phyloP scores from a whole-genome alignment of 2,329 filamentous ascomycete genomes.

The Zopfia rhizophila region DNA sequence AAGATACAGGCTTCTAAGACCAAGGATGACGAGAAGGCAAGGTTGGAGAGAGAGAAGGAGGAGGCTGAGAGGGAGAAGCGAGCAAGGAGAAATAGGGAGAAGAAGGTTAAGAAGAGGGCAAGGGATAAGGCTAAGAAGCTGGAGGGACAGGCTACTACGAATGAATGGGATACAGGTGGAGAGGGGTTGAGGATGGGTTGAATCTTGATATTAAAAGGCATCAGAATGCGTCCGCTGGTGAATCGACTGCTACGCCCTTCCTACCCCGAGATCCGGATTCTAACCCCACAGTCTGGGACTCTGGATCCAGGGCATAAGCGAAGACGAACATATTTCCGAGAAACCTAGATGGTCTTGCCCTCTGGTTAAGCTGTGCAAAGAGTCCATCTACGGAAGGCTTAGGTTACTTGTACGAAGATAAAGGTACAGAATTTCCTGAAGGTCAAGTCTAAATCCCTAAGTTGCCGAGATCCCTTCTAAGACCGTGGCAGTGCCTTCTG shows the following conservation, averaged over 20 bases:
- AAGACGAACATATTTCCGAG: background rate
- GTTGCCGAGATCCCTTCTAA: no score
- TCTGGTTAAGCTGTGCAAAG: no score
- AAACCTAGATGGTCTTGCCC: background rate
- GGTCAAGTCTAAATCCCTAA: no score
- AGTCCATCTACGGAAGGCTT: no score
- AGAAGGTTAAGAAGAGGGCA: slow-evolving; percentile 51
- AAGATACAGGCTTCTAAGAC: slow-evolving; percentile 39
- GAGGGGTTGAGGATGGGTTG: background rate
- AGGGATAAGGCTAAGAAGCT: slow-evolving; percentile 46
- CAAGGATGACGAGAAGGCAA: slow-evolving; percentile 37
- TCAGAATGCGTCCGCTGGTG: no score
- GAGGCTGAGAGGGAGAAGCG: slow-evolving; percentile 48
- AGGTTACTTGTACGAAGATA: no score
- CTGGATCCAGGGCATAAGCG: background rate
- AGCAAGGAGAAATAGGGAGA: slow-evolving; percentile 49
- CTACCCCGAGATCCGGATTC: no score
- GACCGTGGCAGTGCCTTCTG: no score
- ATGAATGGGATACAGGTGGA: background rate
- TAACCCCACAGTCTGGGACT: background rate
- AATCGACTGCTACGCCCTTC: no score
- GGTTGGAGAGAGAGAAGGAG: slow-evolving; percentile 42
- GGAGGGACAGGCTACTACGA: background rate
- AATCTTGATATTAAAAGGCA: no score
- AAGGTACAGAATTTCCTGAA: no score